These are phyloP conservation scores for Cucurbitaria berberidis DNA, from an alignment of 2,329 filamentous ascomycete genomes.

Conservation along the genomic window DNA sequence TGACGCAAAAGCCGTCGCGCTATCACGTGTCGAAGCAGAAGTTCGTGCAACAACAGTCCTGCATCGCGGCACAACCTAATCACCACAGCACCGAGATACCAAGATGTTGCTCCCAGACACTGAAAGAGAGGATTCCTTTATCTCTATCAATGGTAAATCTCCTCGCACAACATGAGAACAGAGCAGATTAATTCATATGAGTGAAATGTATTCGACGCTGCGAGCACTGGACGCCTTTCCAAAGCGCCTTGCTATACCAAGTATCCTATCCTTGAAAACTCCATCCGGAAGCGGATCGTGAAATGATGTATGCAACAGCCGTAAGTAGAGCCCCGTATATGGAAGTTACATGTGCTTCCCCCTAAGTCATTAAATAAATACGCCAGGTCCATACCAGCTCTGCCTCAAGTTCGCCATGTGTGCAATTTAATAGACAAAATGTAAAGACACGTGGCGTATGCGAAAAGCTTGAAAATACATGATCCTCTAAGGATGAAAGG, in stretches of 20 bases:
- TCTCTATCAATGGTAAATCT: no score
- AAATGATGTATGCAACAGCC: not conserved
- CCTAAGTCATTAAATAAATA: not conserved
- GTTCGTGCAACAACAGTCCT: not conserved
- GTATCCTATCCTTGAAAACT: not conserved
- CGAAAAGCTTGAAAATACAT: not conserved
- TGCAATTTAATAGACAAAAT: not conserved
- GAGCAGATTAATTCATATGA: no score
- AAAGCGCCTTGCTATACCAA: not conserved
- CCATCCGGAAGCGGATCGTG: not conserved
- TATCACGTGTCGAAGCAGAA: not conserved
- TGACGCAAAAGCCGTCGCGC: slow-evolving; percentile 9
- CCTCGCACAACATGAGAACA: no score
- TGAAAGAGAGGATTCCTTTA: no score
- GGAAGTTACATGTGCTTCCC: not conserved
- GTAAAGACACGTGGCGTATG: not conserved
- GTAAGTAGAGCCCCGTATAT: not conserved
- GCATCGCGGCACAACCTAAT: not conserved
- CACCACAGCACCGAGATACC: not conserved
- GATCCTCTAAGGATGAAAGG: no score
- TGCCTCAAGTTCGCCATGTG: not conserved
- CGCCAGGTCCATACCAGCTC: not conserved
- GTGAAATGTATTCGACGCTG: not conserved
- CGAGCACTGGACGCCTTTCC: not conserved
- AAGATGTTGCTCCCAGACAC: not conserved